Percentiles rank a stretch among this genome's conserved stretches.
Conservation (phyloP, 768 basidiomycete genomes). For the Collybia nuda region DNA sequence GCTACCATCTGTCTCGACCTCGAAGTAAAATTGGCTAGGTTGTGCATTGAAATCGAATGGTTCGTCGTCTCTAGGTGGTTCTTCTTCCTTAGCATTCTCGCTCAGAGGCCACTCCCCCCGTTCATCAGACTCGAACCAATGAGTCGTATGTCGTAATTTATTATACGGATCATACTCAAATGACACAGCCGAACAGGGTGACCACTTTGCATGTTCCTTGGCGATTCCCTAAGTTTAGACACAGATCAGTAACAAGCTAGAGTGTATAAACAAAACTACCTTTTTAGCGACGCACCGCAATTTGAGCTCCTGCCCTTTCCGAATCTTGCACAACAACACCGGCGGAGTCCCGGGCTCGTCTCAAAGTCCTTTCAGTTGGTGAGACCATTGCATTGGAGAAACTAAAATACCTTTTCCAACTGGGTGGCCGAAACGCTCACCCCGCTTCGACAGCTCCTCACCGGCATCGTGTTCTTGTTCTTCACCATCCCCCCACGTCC, state of each 20-base stretch:
- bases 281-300: constrained; percentile 90
- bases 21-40: constrained; percentile 89
- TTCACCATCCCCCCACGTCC: constrained; percentile 22
- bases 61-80: constrained; percentile 75
- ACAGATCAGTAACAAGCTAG: too few species aligned
- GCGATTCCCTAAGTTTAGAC: constrained; percentile 74
- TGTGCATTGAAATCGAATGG: constrained; percentile 87
- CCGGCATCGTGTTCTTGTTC: constrained; percentile 44
- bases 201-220: constrained; percentile 99
- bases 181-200: constrained; percentile 89
- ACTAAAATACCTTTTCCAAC: constrained; percentile 71
- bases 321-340: constrained; percentile 87
- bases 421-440: constrained; percentile 74
- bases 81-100: constrained; percentile 83
- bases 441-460: constrained; percentile 75
- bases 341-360: constrained; percentile 64
- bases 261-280: constrained; percentile 40
- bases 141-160: constrained; percentile 90
- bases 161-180: constrained; percentile 99
- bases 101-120: constrained; percentile 90
- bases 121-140: constrained; percentile 89
- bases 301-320: constrained; percentile 90
- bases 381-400: background rate
- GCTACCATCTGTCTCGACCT: constrained; percentile 93
- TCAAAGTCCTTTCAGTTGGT: constrained; percentile 20